Evolutionary conservation across 345 rosid species (phyloP), one percentile per base, ranked within the genome.

Genomic region (Bruguiera gymnorhiza): DNA sequence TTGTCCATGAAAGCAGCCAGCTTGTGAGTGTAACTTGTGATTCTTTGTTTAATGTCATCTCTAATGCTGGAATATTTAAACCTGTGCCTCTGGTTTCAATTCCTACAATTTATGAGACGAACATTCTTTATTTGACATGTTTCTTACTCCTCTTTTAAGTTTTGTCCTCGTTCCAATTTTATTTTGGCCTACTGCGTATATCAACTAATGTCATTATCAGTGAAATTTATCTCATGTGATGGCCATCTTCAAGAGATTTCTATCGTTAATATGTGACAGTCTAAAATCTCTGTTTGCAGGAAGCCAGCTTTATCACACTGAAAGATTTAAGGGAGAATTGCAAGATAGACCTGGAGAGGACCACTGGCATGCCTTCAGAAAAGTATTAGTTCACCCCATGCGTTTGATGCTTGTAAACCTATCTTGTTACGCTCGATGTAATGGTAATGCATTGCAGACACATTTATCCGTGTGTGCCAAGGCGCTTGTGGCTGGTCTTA

Each of bases 251-350:
- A 23, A 15, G 19, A 43, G 50, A 55, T 5, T 55, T 55, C 30
- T 55, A 23, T 23, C 10, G 1, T 55, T 23, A 55, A 21, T 23
- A 13, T 55, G 24, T 30, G 72, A 43, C 39, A 30, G 48, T 59
- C 67, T 68, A 36, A 65, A 50, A 55, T 70, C 43, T 70, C 43
- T 55, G 50, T 62, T 75, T 60, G 80, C 94, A 91, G 98, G 88
- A 91, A 83, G 69, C 79, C 21, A 76, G 81, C 63, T 85, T 80
- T 75, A 61, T 51, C 34, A 53, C 80, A 30, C 79, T 91, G 75
- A 86, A 75, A 76, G 89, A 91, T 65, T 67, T 88, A 80, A 86
- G 92, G 74, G 94, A 86, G 77, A 78, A 84, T 65, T 83, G 98
- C 87, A 88, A 83, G 86, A 79, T 71, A 69, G 94, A 88, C 77